Evolutionary conservation across 805 yeast genomes (phyloP), one percentile per base, ranked within the genome.

Genomic region (Candida caryicola): DNA sequence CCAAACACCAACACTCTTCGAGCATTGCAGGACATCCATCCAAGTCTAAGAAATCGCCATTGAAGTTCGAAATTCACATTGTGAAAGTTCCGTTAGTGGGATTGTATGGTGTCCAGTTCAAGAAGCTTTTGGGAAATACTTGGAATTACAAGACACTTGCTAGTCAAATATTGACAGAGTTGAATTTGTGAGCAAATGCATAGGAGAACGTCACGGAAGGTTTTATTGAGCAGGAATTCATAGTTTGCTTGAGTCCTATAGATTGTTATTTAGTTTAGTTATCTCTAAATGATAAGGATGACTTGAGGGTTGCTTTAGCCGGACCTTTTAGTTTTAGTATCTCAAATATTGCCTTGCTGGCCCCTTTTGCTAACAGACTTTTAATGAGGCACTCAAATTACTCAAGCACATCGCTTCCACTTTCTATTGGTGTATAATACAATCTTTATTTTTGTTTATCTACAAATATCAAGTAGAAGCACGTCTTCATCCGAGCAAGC

Each of bases 81-180:
- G 97, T 90, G 29, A 89, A 89, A 58, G 95, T 90, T 33, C 95
- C 96, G 32, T 73, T 90, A 48, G 85, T 90, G 38, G 88, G 95
- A 4, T 70, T 91, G 43, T 89, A 85, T 48, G 98, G 98, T 62
- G 90, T 90, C 33, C 97, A 91, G 60, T 89, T 90, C 69, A 91
- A 91, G 72, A 90, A 90, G 59, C 74, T 90, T 21, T 75, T 85
- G 41, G 98, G 98, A 54, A 89, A 91, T 59, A 87, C 96, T 1
- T 90, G 97, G 97, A 78, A 84, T 65, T 90, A 90, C 65, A 90
- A 91, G 68, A 82, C 89, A 7, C 70, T 90, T 55, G 97, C 97
- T 2, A 81, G 91, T 38, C 87, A 82, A 58, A 84, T 90, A 34
- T 74, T 90, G 60, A 73, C 74, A 43, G 85, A 84, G 48, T 70